Base-by-base conservation (phyloP, 257 asterid species). In the Rhazya stricta region DNA sequence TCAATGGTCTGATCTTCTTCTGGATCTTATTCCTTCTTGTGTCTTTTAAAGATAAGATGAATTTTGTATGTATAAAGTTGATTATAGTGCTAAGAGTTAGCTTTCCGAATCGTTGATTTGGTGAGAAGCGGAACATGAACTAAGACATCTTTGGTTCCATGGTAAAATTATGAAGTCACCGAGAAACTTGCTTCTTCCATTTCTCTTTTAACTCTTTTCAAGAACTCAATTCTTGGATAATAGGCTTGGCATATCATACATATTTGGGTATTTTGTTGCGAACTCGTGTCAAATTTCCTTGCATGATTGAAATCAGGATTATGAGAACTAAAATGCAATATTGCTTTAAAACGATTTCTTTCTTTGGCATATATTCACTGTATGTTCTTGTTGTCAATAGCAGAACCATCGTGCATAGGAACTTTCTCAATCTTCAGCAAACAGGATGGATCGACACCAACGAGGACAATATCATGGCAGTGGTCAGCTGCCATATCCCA, bases 371-470 rank as follows among this genome's bases (percentile, higher is more conserved):
- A 0, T 36, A 9, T 30, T 4, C 3, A 29, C 1, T 58, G 10
- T 3, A 11, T 34, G 10, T 67, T 16, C 19, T 4, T 19, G 7
- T 67, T 27, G 9, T 42, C 9, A 0, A n/a, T 60, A 25, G 18
- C 48, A 60, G 43, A 43, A 36, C 69, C 63, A 9, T 1, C 45
- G 10, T 70, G 19, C 39, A 19, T 66, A n/a, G 39, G 6, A 7
- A n/a, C 61, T n/a, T 63, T 48, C 12, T 46, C 41, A 48, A 42
- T 48, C 39, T 58, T 19, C 37, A n/a, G 56, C 16, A 21, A 71
- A 32, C 53, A 78, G 43, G 75, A 81, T 81, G 85, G 82, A 74
- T 56, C 82, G 74, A 21, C 75, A 74, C 65, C 72, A 41, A 46
- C 72, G 67, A 41, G 71, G 61, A 58, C 81, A 63, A 25, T 41